Base-by-base conservation (phyloP, 345 rosid genomes). In the Cardamine resedifolia region DNA sequence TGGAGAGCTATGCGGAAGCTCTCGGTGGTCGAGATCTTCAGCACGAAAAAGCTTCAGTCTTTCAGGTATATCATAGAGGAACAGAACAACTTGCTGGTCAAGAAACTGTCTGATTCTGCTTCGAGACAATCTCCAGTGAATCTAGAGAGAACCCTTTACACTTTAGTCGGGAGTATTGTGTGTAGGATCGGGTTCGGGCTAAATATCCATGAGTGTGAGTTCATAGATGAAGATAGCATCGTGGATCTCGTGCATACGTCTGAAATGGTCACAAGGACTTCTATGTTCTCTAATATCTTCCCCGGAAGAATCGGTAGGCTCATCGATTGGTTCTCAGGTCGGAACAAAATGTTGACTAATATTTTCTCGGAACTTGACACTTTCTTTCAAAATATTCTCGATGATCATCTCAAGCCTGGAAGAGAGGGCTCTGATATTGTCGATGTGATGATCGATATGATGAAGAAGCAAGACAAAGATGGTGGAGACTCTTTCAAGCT, bases 381-480 rank as follows among this genome's bases (percentile, higher is more conserved):
- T 24, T 70, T 76, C 52, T 48, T 56, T 18, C 75, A 76, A 2
- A 44, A 70, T 3, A 12, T 70, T 6, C 62, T 77, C 5, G 80
- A 57, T 64, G 62, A 64, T 38, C 80, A 77, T 57, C 59, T 77
- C 1, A 64, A 36, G 21, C 66, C 55, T 38, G 53, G 26, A 57
- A 47, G 80, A 34, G 51, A 74, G n/a, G 44, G 38, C n/a, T 10
- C 27, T 7, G 87, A 82, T 73, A 34, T 85, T n/a, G 57, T 85
- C 1, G 85, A 85, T 19, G 84, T 82, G 57, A 59, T 84, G 78
- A 57, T 82, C 6, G 31, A 39, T 52, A 56, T 78, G 15, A 74
- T 64, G 60, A 73, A 50, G 57, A 84, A 81, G n/a, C 58, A 71
- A 73, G 43, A 14, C 10, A 66, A 64, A 47, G 39, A 36, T 19